Base-by-base conservation (phyloP, 2,329 filamentous ascomycete species). In the Monosporascus sp. region DNA sequence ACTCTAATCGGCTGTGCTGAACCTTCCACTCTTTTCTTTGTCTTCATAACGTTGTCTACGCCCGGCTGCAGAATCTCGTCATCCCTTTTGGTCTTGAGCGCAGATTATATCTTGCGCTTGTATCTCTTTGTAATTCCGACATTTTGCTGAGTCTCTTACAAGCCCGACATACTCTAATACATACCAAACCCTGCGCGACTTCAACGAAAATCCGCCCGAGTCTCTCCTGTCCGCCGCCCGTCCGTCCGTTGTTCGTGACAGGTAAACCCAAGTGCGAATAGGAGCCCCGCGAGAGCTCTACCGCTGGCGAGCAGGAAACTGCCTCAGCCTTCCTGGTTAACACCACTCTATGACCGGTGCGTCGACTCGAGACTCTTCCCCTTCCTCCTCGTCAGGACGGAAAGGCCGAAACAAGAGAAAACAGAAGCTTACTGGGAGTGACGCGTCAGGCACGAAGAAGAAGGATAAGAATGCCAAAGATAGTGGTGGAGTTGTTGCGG, bases 381-480 rank as follows among this genome's bases (percentile, higher is more conserved):
- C 63, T 59, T 62, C 62, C 44, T 69, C 65, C 53, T 60, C 61
- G 41, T 58, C 62, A 52, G 58, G 60, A 55, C 64, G 47, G 49
- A 64, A 65, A 52, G 54, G 55, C 56, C 61, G 61, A 52, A 60
- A 56, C 55, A 68, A 64, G 57, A 58, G 59, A 52, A 65, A 64
- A 49, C 59, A 66, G 52, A 66, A 66, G 58, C 66, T 67, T 66
- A 66, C 64, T 50, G 56, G 56, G 52, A 59, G 56, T 63, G 61
- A 64, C 53, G 58, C 55, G 56, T 51, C 64, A 68, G 67, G 62
- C 60, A 61, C 64, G 61, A 69, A 66, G 66, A 68, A 69, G 60
- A 67, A 69, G 63, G 66, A 68, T 36, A 68, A 64, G 57, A 63
- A 69, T 67, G 66, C 54, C 53, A 70, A 66, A 67, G 67, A 69